phyloP scores from a whole-genome alignment of 2,329 filamentous ascomycete species.

The Microcera coccophila region DNA sequence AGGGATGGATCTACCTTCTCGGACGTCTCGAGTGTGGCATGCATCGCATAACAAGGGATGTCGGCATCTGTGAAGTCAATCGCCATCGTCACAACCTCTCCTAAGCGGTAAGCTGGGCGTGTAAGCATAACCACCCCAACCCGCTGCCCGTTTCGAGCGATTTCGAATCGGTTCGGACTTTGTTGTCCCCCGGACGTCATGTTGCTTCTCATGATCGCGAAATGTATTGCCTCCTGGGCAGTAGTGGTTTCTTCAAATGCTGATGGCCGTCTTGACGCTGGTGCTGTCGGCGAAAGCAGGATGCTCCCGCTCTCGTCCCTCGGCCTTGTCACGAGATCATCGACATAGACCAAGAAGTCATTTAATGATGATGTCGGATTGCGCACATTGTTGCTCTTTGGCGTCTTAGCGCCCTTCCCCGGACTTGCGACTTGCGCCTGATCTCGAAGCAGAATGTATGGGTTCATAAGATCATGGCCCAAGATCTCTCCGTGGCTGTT shows the following conservation, averaged over 20 bases:
- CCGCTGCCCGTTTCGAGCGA: constrained; percentile 84
- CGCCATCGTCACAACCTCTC: constrained; percentile 78
- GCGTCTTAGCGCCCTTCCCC: constrained; percentile 23
- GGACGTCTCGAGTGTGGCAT: constrained; percentile 77
- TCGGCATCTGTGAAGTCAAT: constrained; percentile 78
- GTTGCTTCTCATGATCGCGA: constrained; percentile 83
- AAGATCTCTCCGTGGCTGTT: constrained; percentile 84
- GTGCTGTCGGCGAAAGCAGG: constrained; percentile 68
- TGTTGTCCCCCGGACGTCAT: constrained; percentile 63
- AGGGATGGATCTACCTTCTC: constrained; percentile 78
- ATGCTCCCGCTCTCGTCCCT: constrained; percentile 52
- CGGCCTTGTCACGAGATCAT: constrained; percentile 64
- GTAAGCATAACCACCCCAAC: constrained; percentile 88
- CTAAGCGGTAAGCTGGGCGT: constrained; percentile 81
- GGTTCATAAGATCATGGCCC: constrained; percentile 90
- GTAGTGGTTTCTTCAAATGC: constrained; percentile 54
- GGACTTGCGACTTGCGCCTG: constrained; percentile 62
- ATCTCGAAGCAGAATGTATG: constrained; percentile 85
- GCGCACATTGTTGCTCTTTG: constrained; percentile 27
- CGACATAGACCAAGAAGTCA: constrained; percentile 73
- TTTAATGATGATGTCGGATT: constrained; percentile 44
- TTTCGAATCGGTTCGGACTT: constrained; percentile 91
- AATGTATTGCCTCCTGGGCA: constrained; percentile 82
- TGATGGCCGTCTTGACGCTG: constrained; percentile 53
- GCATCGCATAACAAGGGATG: constrained; percentile 80